Base-by-base conservation (phyloP, 2,329 filamentous ascomycete genomes). In the Corynespora cassiicola region DNA sequence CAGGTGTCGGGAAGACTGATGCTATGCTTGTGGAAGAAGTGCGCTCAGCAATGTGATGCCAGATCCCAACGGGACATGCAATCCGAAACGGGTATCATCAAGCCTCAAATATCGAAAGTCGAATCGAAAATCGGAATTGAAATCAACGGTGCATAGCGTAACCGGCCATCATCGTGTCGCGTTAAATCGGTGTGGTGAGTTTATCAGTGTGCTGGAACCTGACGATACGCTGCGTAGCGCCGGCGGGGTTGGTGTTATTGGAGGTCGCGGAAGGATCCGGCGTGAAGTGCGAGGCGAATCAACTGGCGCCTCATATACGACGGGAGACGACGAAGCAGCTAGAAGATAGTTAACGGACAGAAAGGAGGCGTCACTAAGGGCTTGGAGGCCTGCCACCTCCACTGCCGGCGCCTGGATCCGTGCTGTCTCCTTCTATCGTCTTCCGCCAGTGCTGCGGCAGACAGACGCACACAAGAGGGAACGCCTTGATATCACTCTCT, bases 391-490 rank as follows among this genome's bases (percentile, higher is more conserved):
- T 42, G 33, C 62, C 63, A 66, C 62, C 62, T 64, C 63, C 59
- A 40, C 51, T 58, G 26, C 61, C 54, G 42, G 45, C 53, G 24
- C 58, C 60, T 31, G 50, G 52, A 31, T 61, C 61, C 17, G 61
- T 66, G 44, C 57, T 65, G 59, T 96, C 91, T 42, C 90, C 90
- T 50, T 97, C 92, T 56, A 97, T 95, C 2, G 92, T 97, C 73
- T 94, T 96, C 62, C 86, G 84, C 92, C 92, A 99, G 69, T 96
- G 91, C 61, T 96, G 88, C 17, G 92, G 94, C 20, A 96, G 75
- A 69, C 94, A 97, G 26, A 97, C 90, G 63, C 92, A 99, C 32
- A 99, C 92, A 48, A 99, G 78, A 28, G 94, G 94, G 78, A 97
- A 97, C 20, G 94, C 94, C 70, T 97, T 97, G 75, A 97, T 94